Evolutionary conservation across 2,329 filamentous ascomycete species (phyloP), one percentile per base, ranked within the genome.

Genomic region (Microsporum ferrugineum): DNA sequence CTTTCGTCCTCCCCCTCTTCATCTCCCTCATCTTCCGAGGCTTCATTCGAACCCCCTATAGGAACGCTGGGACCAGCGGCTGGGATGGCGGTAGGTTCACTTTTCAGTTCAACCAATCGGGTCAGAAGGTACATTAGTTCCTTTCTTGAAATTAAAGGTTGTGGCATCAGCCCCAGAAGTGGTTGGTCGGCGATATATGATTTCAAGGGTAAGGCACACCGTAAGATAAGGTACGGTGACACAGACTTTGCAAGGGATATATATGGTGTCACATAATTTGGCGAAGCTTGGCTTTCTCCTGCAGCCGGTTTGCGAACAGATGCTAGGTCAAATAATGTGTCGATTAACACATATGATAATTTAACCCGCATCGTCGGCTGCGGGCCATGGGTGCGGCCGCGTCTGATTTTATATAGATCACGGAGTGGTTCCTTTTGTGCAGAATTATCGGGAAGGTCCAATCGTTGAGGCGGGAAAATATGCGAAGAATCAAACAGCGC

Each of bases 131-230:
- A 87, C 3, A 88, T 71, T 8, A 99, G 76, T 70, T 96, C 94
- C 64, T 83, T 86, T 49, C 89, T 82, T 69, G 96, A 89, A 6
- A 84, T 86, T 3, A 89, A 78, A 0, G 92, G 92, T 71, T 94
- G 89, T 3, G 94, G 94, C 85, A 95, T 94, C 57, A 86, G 82
- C 0, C 94, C 91, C 12, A 94, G 82, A 23, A 99, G 78, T 0
- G 92, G 91, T 70, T 96, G 92, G 72, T 99, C 94, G 2, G 91
- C 88, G 53, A 95, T 86, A 70, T 95, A 97, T 0, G 86, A 80
- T 61, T 89, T 86, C n/a, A 97, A 76, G 0, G 89, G 86, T 14
- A 96, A 78, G 0, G 88, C 90, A 10, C 88, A 85, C 2, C 94
- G 85, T 1, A 96, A 78, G 51, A 97, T 87, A 2, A 97, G 80